Conservation (phyloP, 2,329 filamentous ascomycete species). For the Aspergillus sp. region DNA sequence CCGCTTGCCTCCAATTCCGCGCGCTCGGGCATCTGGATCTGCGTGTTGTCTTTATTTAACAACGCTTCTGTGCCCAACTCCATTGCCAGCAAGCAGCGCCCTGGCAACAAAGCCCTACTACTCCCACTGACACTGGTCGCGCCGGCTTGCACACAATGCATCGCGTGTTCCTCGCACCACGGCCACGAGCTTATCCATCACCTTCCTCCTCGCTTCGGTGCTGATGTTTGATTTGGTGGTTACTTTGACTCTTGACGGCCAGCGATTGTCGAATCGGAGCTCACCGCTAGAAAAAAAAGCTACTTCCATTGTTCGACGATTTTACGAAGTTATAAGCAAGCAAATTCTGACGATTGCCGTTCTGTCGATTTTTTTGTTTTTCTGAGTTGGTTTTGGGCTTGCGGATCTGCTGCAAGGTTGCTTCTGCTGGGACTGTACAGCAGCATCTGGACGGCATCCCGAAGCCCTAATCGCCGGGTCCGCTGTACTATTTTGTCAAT, state of each 20-base stretch:
- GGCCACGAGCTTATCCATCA: constrained; percentile 17
- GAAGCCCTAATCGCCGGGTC: not conserved
- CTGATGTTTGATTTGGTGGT: too few species aligned
- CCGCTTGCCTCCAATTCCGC: not conserved
- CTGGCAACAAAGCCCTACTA: constrained; percentile 13
- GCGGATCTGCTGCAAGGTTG: too few species aligned
- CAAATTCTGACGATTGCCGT: too few species aligned
- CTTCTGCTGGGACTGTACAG: constrained; percentile 1
- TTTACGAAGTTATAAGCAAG: too few species aligned
- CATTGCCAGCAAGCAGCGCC: constrained; percentile 14
- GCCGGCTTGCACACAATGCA: constrained; percentile 27
- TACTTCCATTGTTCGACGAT: too few species aligned
- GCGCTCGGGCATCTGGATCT: not conserved
- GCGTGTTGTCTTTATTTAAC: not conserved
- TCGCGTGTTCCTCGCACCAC: constrained; percentile 13
- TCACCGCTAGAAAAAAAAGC: too few species aligned
- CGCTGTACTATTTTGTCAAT: not conserved
- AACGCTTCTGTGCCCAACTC: not conserved
- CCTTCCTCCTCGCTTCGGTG: too few species aligned
- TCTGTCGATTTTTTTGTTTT: too few species aligned
- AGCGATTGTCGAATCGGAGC: too few species aligned
- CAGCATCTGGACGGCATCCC: not conserved
- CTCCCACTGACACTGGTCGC: constrained; percentile 12
- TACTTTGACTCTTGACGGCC: too few species aligned
- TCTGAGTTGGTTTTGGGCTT: constrained; percentile 6